These are phyloP conservation scores for Ormosia semicastrata DNA, from an alignment of 306 rosid genomes.

Conservation along the genomic window DNA sequence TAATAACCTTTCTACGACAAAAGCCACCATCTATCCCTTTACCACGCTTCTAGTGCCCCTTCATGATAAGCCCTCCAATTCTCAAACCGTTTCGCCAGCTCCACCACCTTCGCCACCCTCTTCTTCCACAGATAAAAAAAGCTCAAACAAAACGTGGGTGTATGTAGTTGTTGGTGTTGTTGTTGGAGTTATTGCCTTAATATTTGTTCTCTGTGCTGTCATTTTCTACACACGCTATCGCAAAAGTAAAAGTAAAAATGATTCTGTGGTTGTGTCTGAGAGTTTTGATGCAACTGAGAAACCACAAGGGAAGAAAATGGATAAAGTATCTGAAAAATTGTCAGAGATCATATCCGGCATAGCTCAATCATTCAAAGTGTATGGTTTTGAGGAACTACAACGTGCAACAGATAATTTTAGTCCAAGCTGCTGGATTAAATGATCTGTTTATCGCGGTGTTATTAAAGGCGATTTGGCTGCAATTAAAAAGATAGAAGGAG, in stretches of 20 bases:
- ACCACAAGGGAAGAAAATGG: constrained; percentile 25
- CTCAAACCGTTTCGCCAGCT: constrained; percentile 38
- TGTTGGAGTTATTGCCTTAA: constrained; percentile 42
- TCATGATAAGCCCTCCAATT: constrained; percentile 52
- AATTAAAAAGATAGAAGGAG: constrained; percentile 63
- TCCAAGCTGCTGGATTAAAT: constrained; percentile 49
- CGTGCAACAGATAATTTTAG: constrained; percentile 68
- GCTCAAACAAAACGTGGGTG: constrained; percentile 62
- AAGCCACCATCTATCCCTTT: constrained; percentile 29
- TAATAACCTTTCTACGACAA: constrained; percentile 50
- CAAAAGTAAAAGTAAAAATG: constrained; percentile 26
- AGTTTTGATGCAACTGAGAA: constrained; percentile 42
- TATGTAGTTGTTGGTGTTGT: constrained; percentile 59
- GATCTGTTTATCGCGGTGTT: constrained; percentile 55
- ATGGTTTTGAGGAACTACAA: constrained; percentile 63
- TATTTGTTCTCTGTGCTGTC: constrained; percentile 24
- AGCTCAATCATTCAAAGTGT: constrained; percentile 67
- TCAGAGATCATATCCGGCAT: constrained; percentile 49
- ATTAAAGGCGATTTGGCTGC: constrained; percentile 69
- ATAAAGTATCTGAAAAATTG: constrained; percentile 38
- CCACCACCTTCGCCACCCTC: constrained; percentile 35
- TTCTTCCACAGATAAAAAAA: constrained; percentile 23
- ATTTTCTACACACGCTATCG: constrained; percentile 29
- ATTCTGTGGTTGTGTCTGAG: constrained; percentile 13
- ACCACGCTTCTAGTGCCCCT: constrained; percentile 81